Base-by-base conservation (phyloP, 2,329 filamentous ascomycete species). In the Fusarium anguioides region DNA sequence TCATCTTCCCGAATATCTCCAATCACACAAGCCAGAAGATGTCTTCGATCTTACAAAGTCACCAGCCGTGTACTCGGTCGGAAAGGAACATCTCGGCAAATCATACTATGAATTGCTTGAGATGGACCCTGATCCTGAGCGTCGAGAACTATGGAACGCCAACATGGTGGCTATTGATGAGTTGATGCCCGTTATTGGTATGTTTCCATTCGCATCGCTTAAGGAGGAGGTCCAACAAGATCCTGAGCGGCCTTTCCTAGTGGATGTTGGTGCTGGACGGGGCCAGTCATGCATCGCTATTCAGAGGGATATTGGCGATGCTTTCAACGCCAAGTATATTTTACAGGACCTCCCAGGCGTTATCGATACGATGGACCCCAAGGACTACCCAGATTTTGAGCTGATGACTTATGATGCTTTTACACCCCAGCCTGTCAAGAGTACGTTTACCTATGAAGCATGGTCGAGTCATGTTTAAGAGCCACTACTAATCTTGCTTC, bases 61-160 rank as follows among this genome's bases (percentile, higher is more conserved):
- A 4, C 76, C 76, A 8, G 75, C 76, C 8, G 73, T 76, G 21
- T 75, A 72, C 27, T 72, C 74, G 0, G 71, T 71, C 0, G 77
- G 75, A 14, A 74, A 75, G 49, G 75, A 75, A 39, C 68, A 72
- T 15, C 63, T 73, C 2, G 76, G 76, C 41, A 72, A 75, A 69
- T 77, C 75, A 8, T 78, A 78, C 54, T 78, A 77, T 18, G 75
- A 78, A 47, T 63, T 75, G 4, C 54, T 78, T 8, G 76, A 78
- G 14, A 58, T 63, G 24, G 69, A 77, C 21, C 62, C 66, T 6
- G 67, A 77, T 35, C 64, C 63, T 8, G 72, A 75, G 37, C 68
- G 67, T n/a, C 74, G 76, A 8, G 66, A 72, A 15, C 60, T 77
- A n/a, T 78, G 76, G 76, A 76, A 78, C 48, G 61, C 64, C 18